Evolutionary conservation across 768 basidiomycete species (phyloP).

Genomic region (Floccularia luteovirens): DNA sequence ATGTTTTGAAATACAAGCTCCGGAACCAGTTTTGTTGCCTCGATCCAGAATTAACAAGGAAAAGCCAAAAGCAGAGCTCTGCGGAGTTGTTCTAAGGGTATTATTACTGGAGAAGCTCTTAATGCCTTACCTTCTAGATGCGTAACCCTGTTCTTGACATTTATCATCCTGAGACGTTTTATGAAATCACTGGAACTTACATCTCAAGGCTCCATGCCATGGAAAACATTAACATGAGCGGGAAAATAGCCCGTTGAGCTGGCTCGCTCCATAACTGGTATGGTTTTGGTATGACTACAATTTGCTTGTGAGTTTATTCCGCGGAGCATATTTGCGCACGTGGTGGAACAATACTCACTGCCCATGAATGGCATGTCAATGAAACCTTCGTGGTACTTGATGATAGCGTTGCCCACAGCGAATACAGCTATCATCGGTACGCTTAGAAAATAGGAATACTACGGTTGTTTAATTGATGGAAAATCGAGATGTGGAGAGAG

Average conservation of each 20-base stretch:
- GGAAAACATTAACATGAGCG: conserved; percentile 56
- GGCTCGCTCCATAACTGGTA: conserved; percentile 43
- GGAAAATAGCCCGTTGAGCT: conserved; percentile 47
- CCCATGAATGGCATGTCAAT: conserved; percentile 33
- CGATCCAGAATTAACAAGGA: conserved; percentile 61
- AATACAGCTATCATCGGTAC: conserved; percentile 55
- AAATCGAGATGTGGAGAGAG: background rate
- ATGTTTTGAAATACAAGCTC: conserved; percentile 66
- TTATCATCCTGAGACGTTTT: background rate
- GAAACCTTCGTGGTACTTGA: conserved; percentile 73
- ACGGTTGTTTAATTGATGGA: conserved; percentile 1
- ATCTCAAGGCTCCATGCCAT: conserved; percentile 71
- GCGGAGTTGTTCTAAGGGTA: background rate
- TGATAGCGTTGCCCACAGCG: conserved; percentile 53
- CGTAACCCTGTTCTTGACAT: conserved; percentile 43
- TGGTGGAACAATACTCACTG: conserved; percentile 31
- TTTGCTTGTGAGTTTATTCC: conserved; percentile 2
- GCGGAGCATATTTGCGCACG: background rate
- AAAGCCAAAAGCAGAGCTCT: conserved; percentile 89
- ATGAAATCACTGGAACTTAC: conserved; percentile 22
- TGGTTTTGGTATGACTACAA: conserved; percentile 67
- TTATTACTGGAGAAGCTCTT: background rate
- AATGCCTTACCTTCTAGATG: conserved; percentile 62
- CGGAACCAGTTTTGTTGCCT: conserved; percentile 71
- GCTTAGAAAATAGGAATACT: conserved; percentile 68